Conservation (phyloP, 345 rosid species). For the Lumnitzera racemosa region DNA sequence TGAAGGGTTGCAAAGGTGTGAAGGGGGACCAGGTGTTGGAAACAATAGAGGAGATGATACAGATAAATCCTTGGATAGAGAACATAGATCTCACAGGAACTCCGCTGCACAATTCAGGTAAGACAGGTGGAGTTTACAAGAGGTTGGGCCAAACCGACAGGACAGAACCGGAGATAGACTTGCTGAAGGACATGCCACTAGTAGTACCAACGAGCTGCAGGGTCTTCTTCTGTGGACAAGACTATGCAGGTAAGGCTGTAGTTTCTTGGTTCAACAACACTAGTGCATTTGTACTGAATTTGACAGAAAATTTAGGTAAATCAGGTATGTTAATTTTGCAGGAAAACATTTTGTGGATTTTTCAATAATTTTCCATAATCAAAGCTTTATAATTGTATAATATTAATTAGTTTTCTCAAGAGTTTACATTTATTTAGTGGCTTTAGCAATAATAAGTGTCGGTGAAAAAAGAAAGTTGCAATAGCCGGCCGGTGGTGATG, state of each 20-base stretch:
- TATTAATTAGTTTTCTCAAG: too few relatives aligned
- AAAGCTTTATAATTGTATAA: too few relatives aligned
- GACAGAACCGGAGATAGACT: constrained; percentile 43
- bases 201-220: constrained; percentile 76
- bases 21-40: constrained; percentile 59
- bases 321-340: too few relatives aligned
- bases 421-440: too few relatives aligned
- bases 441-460: too few relatives aligned
- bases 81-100: constrained; percentile 78
- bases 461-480: too few relatives aligned
- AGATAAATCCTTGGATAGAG: constrained; percentile 86
- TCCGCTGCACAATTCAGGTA: constrained; percentile 63
- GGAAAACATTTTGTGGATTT: too few relatives aligned
- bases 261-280: constrained; percentile 4
- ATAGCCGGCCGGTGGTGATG: too few relatives aligned
- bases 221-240: constrained; percentile 92
- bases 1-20: constrained; percentile 86
- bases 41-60: constrained; percentile 65
- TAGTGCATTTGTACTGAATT: neutral
- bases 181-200: constrained; percentile 82
- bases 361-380: too few relatives aligned
- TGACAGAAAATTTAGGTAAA: neutral
- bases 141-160: constrained; percentile 67
- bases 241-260: constrained; percentile 55
- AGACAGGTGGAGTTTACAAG: constrained; percentile 59